A percentile compares a stretch with the other conserved stretches of the same genome.
Evolutionary conservation across 1,139 yeast genomes (phyloP).

Genomic region (Candida buenavistaensis): DNA sequence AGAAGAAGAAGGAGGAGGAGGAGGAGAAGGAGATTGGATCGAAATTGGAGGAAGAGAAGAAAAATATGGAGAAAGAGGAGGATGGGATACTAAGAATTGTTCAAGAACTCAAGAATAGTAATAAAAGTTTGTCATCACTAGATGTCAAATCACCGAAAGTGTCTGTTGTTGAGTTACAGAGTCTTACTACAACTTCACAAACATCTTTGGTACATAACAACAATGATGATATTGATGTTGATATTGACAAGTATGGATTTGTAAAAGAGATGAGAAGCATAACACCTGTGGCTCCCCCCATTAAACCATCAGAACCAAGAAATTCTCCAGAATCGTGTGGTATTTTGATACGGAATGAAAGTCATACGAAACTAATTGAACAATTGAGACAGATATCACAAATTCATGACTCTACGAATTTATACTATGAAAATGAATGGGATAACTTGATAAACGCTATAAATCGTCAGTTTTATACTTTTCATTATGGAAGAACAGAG

Average conservation of each 20-base stretch:
- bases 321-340: constrained; percentile 4
- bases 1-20: not conserved
- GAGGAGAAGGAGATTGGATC: too few species aligned
- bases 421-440: constrained; percentile 34
- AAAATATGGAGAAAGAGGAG: not conserved
- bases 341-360: constrained; percentile 5
- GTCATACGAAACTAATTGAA: constrained; percentile 17
- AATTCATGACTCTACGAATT: constrained; percentile 33
- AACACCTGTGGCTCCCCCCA: not conserved
- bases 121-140: not conserved
- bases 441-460: constrained; percentile 30
- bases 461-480: constrained; percentile 17
- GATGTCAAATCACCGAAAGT: constrained; percentile 17
- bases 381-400: constrained; percentile 33
- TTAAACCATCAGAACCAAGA: not conserved
- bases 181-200: constrained; percentile 2
- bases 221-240: too few species aligned
- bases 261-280: constrained; percentile 22
- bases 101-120: not conserved
- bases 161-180: constrained; percentile 52
- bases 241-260: constrained; percentile 55
- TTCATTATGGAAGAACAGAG: constrained; percentile 9
- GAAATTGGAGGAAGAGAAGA: not conserved
- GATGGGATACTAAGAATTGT: not conserved
- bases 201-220: too few species aligned